Evolutionary conservation across 2,329 filamentous ascomycete genomes (phyloP).

Genomic region (Onygenales sp.): DNA sequence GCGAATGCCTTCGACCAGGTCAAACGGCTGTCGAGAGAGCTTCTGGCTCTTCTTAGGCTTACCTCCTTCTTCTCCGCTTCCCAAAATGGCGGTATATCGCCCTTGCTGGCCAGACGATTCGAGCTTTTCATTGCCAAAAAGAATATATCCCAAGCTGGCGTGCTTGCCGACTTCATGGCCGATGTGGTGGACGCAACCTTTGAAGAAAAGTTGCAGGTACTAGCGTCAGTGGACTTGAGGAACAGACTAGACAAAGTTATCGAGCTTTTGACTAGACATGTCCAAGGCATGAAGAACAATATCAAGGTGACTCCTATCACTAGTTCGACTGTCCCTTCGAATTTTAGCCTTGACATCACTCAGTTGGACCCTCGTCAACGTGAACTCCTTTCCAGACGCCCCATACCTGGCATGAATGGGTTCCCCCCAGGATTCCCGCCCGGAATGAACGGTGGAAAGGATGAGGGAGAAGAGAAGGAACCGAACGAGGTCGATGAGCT

Average conservation of each 20-base stretch:
- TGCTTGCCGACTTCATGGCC: slow-evolving; percentile 91
- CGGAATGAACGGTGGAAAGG: slow-evolving; percentile 37
- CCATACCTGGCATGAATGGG: slow-evolving; percentile 35
- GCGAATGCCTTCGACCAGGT: slow-evolving; percentile 67
- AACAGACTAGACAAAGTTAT: slow-evolving; percentile 72
- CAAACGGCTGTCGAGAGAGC: slow-evolving; percentile 75
- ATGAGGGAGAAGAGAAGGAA: slow-evolving; percentile 64
- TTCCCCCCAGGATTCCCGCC: slow-evolving; percentile 23
- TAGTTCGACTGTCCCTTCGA: slow-evolving; percentile 53
- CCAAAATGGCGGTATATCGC: slow-evolving; percentile 60
- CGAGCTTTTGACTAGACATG: slow-evolving; percentile 72
- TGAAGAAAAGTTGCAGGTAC: slow-evolving; percentile 81
- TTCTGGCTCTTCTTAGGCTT: slow-evolving; percentile 73
- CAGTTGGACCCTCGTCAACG: slow-evolving; percentile 40
- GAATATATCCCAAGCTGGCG: slow-evolving; percentile 69
- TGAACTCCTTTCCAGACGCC: slow-evolving; percentile 33
- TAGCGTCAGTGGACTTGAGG: slow-evolving; percentile 71
- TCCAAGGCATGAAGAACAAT: slow-evolving; percentile 74
- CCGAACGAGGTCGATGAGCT: slow-evolving; percentile 84
- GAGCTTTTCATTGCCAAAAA: slow-evolving; percentile 82
- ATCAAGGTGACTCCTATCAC: slow-evolving; percentile 75
- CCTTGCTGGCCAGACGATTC: slow-evolving; percentile 73
- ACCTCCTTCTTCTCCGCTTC: slow-evolving; percentile 68
- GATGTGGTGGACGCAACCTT: slow-evolving; percentile 80
- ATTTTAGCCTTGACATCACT: slow-evolving; percentile 47